phyloP scores from a whole-genome alignment of 345 rosid species.

The Jatropha curcas region DNA sequence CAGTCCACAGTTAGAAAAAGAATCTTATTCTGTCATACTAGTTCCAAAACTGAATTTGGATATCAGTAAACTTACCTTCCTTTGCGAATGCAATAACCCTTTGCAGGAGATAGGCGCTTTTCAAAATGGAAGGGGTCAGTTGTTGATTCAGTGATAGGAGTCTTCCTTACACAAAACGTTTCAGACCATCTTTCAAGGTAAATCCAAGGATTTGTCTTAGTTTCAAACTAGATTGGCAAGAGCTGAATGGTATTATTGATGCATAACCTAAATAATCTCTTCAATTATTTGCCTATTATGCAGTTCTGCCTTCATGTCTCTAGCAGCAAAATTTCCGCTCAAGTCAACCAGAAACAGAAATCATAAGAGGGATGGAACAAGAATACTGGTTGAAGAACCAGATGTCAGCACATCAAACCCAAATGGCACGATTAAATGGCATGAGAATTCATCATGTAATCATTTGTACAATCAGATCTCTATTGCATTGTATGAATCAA shows the following conservation, averaged over 20 bases:
- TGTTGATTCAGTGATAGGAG: slow-evolving; percentile 96
- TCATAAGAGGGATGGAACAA: slow-evolving; percentile 28
- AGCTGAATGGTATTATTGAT: slow-evolving; percentile 12
- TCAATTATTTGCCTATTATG: slow-evolving; percentile 28
- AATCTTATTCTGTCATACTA: neutral
- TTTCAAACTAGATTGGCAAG: slow-evolving; percentile 5
- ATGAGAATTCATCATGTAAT: slow-evolving; percentile 36
- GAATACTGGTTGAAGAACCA: slow-evolving; percentile 59
- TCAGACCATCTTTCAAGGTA: slow-evolving; percentile 98
- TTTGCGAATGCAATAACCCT: slow-evolving; percentile 3
- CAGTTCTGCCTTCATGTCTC: slow-evolving; percentile 96
- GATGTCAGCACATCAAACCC: slow-evolving; percentile 41
- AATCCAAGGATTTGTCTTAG: slow-evolving; percentile 12
- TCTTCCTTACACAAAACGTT: slow-evolving; percentile 93
- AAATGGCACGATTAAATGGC: slow-evolving; percentile 42
- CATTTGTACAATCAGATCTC: slow-evolving; percentile 41
- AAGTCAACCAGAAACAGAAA: slow-evolving; percentile 39
- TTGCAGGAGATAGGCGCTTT: slow-evolving; percentile 92
- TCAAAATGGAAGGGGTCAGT: slow-evolving; percentile 99
- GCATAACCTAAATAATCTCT: slow-evolving; percentile 17
- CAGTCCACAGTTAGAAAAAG: neutral
- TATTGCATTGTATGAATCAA: slow-evolving; percentile 33
- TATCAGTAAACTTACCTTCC: slow-evolving; percentile 6
- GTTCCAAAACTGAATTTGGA: neutral
- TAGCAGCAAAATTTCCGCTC: slow-evolving; percentile 74